Percentiles rank a stretch among this genome's conserved stretches.
phyloP scores from a whole-genome alignment of 164 flowering plant species.

The Kalanchoe fedtschenkoi region DNA sequence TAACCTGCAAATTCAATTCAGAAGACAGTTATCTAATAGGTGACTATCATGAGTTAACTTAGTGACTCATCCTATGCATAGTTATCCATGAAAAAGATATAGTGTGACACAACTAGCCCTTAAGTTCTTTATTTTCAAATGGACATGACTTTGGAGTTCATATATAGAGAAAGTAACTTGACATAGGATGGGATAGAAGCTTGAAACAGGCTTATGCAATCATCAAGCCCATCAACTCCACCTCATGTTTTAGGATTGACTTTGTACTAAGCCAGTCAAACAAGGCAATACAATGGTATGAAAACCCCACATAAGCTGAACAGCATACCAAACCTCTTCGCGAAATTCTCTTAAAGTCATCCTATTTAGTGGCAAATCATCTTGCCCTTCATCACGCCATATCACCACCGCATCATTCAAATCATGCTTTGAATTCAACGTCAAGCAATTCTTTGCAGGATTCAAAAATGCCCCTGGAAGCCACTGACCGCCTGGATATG shows the following conservation, averaged over 20 bases:
- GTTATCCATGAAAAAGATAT: no score
- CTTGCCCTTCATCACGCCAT: constrained; percentile 86
- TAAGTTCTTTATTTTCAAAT: no score
- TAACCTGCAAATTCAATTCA: constrained; percentile 36
- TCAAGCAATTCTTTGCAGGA: constrained; percentile 70
- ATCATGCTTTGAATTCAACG: constrained; percentile 33
- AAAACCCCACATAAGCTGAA: not conserved
- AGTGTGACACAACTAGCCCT: no score
- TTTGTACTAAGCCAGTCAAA: not conserved
- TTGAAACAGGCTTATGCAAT: no score
- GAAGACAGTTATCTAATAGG: not conserved
- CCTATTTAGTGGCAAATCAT: constrained; percentile 38
- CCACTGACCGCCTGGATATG: constrained; percentile 80
- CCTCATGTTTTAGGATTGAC: no score
- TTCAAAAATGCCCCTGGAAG: constrained; percentile 70
- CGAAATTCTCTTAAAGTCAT: constrained; percentile 61
- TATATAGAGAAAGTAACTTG: no score
- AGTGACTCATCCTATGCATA: no score
- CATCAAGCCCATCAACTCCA: no score
- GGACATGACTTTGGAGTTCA: no score
- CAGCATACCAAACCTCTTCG: constrained; percentile 62
- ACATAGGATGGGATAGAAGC: no score
- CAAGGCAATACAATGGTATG: not conserved
- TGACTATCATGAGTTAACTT: no score
- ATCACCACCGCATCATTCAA: constrained; percentile 38